phyloP scores from a whole-genome alignment of 352 stramenopile genomes.

The Globisporangium abappressorium region DNA sequence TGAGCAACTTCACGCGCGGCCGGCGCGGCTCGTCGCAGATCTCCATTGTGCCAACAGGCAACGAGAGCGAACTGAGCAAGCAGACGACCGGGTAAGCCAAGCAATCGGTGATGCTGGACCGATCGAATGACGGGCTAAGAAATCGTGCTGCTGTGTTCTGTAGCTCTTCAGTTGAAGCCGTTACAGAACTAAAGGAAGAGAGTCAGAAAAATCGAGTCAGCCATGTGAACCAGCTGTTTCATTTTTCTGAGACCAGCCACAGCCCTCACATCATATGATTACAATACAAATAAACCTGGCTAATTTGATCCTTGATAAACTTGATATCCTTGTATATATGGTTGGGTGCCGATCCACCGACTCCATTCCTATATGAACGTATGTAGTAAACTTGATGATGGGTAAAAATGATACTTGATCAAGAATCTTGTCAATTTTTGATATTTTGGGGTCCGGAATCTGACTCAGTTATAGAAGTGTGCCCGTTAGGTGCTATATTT shows the following conservation, averaged over 20 bases:
- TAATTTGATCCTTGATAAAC: too few relatives aligned
- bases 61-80: not conserved
- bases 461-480: too few relatives aligned
- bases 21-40: not conserved
- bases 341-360: too few relatives aligned
- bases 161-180: not conserved
- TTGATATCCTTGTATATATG: too few relatives aligned
- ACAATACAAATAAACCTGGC: too few relatives aligned
- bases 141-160: not conserved
- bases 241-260: constrained; percentile 1
- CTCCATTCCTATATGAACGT: too few relatives aligned
- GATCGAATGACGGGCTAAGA: not conserved
- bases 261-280: not conserved
- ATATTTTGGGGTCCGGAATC: too few relatives aligned
- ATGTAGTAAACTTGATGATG: too few relatives aligned
- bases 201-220: constrained; percentile 4
- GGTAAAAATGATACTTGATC: too few relatives aligned
- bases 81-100: not conserved
- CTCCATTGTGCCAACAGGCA: not conserved
- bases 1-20: not conserved
- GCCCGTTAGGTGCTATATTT: not conserved
- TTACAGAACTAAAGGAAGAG: not conserved
- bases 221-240: not conserved
- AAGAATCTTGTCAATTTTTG: too few relatives aligned
- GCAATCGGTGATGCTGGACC: not conserved